A percentile compares a stretch with the other conserved stretches of the same genome.
Conservation (phyloP, 176 grass and related monocot genomes). For the Avena sativa region DNA sequence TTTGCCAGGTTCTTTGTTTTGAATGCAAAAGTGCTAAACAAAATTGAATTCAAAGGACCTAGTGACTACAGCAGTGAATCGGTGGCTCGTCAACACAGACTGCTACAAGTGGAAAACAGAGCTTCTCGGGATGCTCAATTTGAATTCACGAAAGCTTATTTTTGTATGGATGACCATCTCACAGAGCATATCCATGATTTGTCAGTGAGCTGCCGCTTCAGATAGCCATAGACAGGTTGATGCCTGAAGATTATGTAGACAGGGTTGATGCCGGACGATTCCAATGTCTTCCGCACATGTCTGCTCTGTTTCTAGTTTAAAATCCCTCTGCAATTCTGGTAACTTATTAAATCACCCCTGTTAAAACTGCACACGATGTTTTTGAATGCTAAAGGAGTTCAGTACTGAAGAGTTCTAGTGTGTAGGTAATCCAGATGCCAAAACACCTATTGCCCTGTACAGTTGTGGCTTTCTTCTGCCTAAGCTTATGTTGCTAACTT, state of each 20-base stretch:
- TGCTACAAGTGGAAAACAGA: background rate
- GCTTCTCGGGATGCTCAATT: background rate
- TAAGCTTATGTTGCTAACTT: background rate
- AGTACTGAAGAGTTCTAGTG: background rate
- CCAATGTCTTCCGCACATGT: background rate
- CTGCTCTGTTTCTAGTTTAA: background rate
- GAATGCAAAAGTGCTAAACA: background rate
- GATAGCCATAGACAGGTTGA: background rate
- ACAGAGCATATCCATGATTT: background rate
- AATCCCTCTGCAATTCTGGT: background rate
- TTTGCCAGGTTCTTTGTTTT: slow-evolving; percentile 3
- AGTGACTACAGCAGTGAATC: background rate
- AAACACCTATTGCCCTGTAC: background rate
- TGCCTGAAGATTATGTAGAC: background rate
- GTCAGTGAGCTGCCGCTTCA: background rate
- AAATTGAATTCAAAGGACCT: background rate
- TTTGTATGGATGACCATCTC: background rate
- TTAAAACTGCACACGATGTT: background rate
- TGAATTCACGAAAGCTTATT: background rate
- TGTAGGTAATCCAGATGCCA: background rate
- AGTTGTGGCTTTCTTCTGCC: background rate
- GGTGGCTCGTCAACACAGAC: background rate
- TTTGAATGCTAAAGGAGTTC: background rate
- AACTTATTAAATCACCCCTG: background rate
- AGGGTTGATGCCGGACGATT: background rate